Base-by-base conservation (phyloP, 169 alveolate species). In the Plasmodium yoelii region DNA sequence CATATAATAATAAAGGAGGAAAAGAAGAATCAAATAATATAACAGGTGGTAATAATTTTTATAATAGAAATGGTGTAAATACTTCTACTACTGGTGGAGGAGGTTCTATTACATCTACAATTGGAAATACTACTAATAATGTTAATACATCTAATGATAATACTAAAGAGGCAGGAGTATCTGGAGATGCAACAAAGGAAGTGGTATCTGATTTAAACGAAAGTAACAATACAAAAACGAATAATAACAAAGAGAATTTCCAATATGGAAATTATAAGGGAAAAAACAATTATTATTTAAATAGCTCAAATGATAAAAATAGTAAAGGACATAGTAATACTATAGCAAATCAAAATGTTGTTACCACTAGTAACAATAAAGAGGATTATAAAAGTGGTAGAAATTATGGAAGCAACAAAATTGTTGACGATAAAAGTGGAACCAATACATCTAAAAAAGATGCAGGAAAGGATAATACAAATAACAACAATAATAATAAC, bases 371-470 rank as follows among this genome's bases (percentile, higher is more conserved):
- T 12, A 71, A 53, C 39, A 53, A 42, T 49, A 80, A 80, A 53
- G 90, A 80, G 3, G 82, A 80, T 22, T 67, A 53, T 28, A 80
- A 67, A 67, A 47, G 19, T 18, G 53, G 19, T 28, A 51, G 75
- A 42, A 55, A 44, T 47, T 67, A 55, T 47, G 63, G n/a, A 18
- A 80, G 39, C 57, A 80, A 55, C 19, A 80, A 80, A 53, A 46
- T 26, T 42, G n/a, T 13, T 67, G 90, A 67, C 4, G 90, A 80
- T 4, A 80, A 80, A 15, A 71, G 24, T 12, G 26, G 24, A 9
- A 7, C 7, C 42, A 22, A 19, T 10, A 26, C 5, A 15, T 12
- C 42, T 10, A 77, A 64, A 64, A 77, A 28, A 44, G 75, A 77
- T 47, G 28, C 26, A 18, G 5, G 69, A 6, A 77, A 77, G 22